Evolutionary conservation across 129 eudicot genomes (phyloP), one percentile per base, ranked within the genome.

Genomic region (Rutidosis leptorrhynchoides): DNA sequence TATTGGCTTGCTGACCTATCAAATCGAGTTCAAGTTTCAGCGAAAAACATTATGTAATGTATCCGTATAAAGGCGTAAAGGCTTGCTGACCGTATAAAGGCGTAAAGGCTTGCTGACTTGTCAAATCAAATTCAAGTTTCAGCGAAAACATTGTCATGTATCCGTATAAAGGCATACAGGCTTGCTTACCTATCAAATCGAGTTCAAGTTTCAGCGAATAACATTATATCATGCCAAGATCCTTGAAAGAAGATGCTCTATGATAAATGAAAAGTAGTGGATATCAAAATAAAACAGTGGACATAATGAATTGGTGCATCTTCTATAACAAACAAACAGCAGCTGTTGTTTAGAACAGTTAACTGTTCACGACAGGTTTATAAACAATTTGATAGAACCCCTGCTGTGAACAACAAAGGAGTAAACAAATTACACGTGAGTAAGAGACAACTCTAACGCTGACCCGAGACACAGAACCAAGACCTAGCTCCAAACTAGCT

Each of bases 351-450:
- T 42, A 42, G 33, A 73, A 73, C 66, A 73, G 65, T 73, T 64
- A 49, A 71, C 64, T 22, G 46, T 54, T 40, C 70, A 55, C 65
- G 55, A 55, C 72, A 64, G 49, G 72, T 24, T 54, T 75, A 75
- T 75, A 68, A 75, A 68, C 80, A 75, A 67, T 46, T 74, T 67
- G 57, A 60, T 48, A 9, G n/a, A 21, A 55, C 61, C 73, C 65
- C 25, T 7, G 23, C 11, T 24, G 40, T 42, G 42, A 72, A 73
- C 71, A 64, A 40, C 58, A 19, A 73, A 40, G 21, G 22, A 30
- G 52, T 46, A 25, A 75, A 68, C 51, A 75, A 61, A 61, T 60
- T 75, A 75, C 79, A 75, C 74, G 74, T 68, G 74, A 67, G 79
- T 59, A 59, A 75, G 64, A 64, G 58, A 19, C n/a, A n/a, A 43